Conservation (phyloP, 2,329 filamentous ascomycete genomes). For the Colletotrichum sojae region DNA sequence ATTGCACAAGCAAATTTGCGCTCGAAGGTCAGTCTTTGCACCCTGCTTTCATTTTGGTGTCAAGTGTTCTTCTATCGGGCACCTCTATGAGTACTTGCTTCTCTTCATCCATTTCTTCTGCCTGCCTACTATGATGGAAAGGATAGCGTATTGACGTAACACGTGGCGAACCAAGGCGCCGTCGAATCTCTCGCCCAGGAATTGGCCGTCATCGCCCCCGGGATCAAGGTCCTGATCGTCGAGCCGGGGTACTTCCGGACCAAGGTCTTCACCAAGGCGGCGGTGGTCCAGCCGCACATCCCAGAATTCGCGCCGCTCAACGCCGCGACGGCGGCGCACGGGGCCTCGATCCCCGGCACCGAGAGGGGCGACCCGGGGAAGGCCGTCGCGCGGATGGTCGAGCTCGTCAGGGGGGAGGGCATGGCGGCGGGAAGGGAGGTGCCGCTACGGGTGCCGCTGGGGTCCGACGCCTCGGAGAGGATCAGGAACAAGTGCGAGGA, state of each 20-base stretch:
- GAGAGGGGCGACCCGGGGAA: conserved; percentile 65
- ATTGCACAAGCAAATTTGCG: conserved; percentile 51
- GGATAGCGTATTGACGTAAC: not conserved
- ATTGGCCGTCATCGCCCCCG: conserved; percentile 44
- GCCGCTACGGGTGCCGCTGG: conserved; percentile 66
- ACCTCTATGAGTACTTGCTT: not conserved
- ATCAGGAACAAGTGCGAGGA: conserved; percentile 66
- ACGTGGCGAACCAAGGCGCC: conserved; percentile 40
- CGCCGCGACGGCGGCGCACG: not conserved
- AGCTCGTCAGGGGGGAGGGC: conserved; percentile 65
- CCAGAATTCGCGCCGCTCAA: conserved; percentile 1
- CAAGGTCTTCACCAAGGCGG: conserved; percentile 25
- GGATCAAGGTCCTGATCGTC: conserved; percentile 54
- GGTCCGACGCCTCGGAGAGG: conserved; percentile 64
- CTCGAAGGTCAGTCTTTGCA: conserved; percentile 45
- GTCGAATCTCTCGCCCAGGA: conserved; percentile 51
- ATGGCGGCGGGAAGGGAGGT: conserved; percentile 47
- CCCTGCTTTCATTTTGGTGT: not conserved
- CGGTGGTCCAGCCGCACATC: not conserved
- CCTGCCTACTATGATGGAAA: not conserved
- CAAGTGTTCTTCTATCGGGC: not conserved
- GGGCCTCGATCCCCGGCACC: conserved; percentile 6
- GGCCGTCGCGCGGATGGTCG: conserved; percentile 66
- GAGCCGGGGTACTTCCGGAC: conserved; percentile 64
- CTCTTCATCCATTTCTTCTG: not conserved